Base-by-base conservation (phyloP, 495 filamentous ascomycete genomes). In the Aspergillus sclerotiicarbonarius region DNA sequence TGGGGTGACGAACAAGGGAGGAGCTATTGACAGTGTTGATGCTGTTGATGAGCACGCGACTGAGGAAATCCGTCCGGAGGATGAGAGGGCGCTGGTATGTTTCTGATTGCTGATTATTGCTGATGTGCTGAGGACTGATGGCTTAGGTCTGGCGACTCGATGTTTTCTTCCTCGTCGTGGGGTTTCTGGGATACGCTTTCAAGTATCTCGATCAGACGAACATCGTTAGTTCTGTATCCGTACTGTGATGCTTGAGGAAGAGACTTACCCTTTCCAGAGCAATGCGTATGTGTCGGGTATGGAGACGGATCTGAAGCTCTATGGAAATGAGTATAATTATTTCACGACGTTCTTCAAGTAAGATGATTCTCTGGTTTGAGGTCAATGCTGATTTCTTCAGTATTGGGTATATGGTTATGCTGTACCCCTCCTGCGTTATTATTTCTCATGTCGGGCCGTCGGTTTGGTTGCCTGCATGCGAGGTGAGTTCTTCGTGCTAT, bases 321-420 rank as follows among this genome's bases (percentile, higher is more conserved):
- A 69, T 37, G 72, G 73, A 53, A 79, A 79, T 61, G 65, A 79
- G 65, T 66, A 75, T 30, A 68, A 74, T 41, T 68, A 75, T 29
- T 71, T 76, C 15, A 72, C 74, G 20, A 77, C 75, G 9, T 64
- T 73, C 32, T 77, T 76, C 64, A 61, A 58, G 62, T 61, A 31
- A 25, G 62, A 55, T 1, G 9, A 21, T 29, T 13, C 18, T 1
- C 5, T 47, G 29, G 18, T 30, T 18, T 25, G 7, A 35, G 15
- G 29, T 31, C 13, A 6, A 32, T 46, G 56, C 46, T 56, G 10
- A 58, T 43, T 8, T 20, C 29, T 46, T 3, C 8, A 63, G 61
- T 31, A 63, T 63, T n/a, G 61, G 61, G 5, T 63, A 63, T 32
- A 63, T 63, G 56, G 41, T 59, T 6, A 63, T 63, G 61, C 48